Base-by-base conservation (phyloP, 2,329 filamentous ascomycete species). In the Venturia pyrina region DNA sequence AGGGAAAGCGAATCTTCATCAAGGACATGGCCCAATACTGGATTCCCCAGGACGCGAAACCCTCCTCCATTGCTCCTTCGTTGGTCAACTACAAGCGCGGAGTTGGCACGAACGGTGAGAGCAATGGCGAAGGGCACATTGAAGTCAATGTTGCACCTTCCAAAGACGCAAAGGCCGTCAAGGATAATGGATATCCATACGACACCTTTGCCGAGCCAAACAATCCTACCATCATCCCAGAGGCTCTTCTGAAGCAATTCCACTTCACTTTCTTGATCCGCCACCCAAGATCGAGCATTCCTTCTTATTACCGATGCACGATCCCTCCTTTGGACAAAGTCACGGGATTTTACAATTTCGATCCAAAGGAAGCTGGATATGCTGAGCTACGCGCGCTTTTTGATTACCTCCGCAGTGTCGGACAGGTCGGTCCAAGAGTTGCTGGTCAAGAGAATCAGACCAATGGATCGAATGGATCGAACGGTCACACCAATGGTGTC, bases 11-110 rank as follows among this genome's bases (percentile, higher is more conserved):
- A 71, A 81, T 96, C 72, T 97, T 98, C 80, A 95, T 99, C 84
- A 99, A 99, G 78, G 95, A 98, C 77, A 99, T 98, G 80, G 88
- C 90, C 66, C 89, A 97, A 78, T 98, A 98, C 77, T 82, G 97
- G 70, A 82, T 96, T 69, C 89, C 92, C 5, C 90, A 91, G 3
- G 80, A 89, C 69, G 82, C 83, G 60, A 84, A 89, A 72, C 81
- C 84, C 17, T 85, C 90, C 63, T 81, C 81, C 62, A 86, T 95
- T 67, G 92, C 91, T 11, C 89, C 90, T 2, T 96, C 91, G n/a
- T 82, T 97, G 63, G 73, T 78, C 63, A 77, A 78, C 71, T 79
- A 80, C 70, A 84, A 84, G 73, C 83, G 83, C 56, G 85, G 85
- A 60, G 84, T 89, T 67, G 85, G 85, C 69, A 85, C 84, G 37